phyloP scores from a whole-genome alignment of 176 grass and related monocot genomes.

The Stipa capillata region DNA sequence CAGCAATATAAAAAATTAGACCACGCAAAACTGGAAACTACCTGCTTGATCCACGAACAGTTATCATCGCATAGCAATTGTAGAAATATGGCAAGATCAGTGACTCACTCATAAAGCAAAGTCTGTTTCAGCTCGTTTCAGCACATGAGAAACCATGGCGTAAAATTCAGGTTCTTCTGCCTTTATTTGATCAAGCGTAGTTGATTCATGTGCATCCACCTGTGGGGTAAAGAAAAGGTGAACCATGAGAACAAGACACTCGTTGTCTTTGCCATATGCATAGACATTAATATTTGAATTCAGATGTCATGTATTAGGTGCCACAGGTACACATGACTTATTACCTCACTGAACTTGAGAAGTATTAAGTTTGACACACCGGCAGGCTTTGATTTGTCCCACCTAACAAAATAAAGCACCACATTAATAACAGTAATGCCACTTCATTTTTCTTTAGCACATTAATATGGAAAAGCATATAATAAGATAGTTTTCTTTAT shows the following conservation, averaged over 20 bases:
- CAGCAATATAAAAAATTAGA: background rate
- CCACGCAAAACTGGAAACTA: background rate
- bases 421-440: background rate
- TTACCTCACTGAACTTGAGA: constrained; percentile 91
- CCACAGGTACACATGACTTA: background rate
- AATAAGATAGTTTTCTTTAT: no score
- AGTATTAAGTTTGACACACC: constrained; percentile 81
- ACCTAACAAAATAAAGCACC: constrained; percentile 41
- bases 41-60: background rate
- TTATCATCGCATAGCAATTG: background rate
- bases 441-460: background rate
- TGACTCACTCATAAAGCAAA: constrained; percentile 39
- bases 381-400: constrained; percentile 88
- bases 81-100: background rate
- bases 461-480: background rate
- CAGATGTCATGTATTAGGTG: background rate
- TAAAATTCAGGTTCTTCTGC: constrained; percentile 71
- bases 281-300: background rate
- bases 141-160: constrained; percentile 41
- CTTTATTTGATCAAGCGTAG: constrained; percentile 49
- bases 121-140: constrained; percentile 61
- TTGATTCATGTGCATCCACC: constrained; percentile 80
- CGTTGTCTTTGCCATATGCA: background rate
- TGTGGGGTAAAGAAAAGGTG: constrained; percentile 11
- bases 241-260: background rate